Percentiles rank a stretch among this genome's conserved stretches.
Evolutionary conservation across 2,329 filamentous ascomycete species (phyloP).

Genomic region (Xylaria sp.): DNA sequence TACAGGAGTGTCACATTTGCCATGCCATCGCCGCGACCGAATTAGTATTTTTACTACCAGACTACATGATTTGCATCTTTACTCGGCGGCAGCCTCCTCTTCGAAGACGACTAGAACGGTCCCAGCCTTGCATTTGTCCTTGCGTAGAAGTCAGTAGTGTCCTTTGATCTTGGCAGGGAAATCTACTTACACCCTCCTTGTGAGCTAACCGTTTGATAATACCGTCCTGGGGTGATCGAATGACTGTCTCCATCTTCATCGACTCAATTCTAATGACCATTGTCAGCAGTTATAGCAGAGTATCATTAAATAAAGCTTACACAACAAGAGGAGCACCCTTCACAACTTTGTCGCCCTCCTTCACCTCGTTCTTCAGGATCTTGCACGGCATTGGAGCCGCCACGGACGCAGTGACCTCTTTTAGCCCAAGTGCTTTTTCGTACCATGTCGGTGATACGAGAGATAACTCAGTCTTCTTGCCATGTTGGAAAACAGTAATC

Average conservation of each 20-base stretch:
- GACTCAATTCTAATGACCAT: constrained; percentile 73
- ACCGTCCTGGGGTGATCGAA: constrained; percentile 79
- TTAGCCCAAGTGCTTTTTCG: constrained; percentile 85
- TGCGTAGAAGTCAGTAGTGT: constrained; percentile 21
- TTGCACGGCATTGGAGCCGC: constrained; percentile 98
- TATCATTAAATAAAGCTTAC: constrained; percentile 56
- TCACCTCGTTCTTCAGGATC: constrained; percentile 88
- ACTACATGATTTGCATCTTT: not conserved
- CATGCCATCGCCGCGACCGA: not conserved
- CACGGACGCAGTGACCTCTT: constrained; percentile 83
- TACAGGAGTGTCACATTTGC: constrained; percentile 11
- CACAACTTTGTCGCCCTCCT: constrained; percentile 81
- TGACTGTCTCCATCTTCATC: constrained; percentile 92
- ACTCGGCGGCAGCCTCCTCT: constrained; percentile 52
- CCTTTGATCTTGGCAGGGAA: not conserved
- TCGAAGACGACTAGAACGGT: constrained; percentile 80
- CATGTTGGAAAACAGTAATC: constrained; percentile 81
- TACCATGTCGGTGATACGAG: constrained; percentile 79
- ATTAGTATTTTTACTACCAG: not conserved
- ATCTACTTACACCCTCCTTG: constrained; percentile 73
- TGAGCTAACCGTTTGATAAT: constrained; percentile 78
- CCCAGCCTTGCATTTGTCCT: constrained; percentile 83
- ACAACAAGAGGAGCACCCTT: constrained; percentile 91
- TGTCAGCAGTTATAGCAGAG: constrained; percentile 29
- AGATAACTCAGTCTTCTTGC: constrained; percentile 67